Evolutionary conservation across 768 basidiomycete species (phyloP), one percentile per base, ranked within the genome.

Genomic region (Leccinum longicurvipes): DNA sequence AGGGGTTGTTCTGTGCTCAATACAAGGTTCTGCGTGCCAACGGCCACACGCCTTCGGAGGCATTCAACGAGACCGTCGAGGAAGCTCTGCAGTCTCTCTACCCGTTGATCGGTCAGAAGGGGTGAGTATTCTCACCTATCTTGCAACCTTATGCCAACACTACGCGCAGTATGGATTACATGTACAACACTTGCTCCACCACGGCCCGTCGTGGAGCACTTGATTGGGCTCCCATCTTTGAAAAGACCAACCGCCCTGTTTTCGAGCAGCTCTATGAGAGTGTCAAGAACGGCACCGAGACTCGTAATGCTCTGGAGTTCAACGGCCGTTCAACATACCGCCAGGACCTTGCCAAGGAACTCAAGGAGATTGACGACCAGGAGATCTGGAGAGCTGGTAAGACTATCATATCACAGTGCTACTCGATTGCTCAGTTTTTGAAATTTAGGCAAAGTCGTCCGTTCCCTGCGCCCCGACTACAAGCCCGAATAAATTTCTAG

Each of bases 31-130:
- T 97, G 67, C 92, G 94, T 70, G 90, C 88, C 70, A 96, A 96
- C 71, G 94, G 94, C 54, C 97, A 99, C 82, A 79, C 85, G 4
- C 97, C 97, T 52, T 98, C 96, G 42, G 97, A 99, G 73, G 95
- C 95, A 48, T 98, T 99, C 86, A 98, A 99, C 76, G 97, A 99
- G 81, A 98, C 97, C 57, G 97, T 98, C 59, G 97, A 98, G 76
- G 97, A 98, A 78, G 97, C 97, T n/a, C 98, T 96, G 42, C 95
- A 99, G 72, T 96, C 93, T 36, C 85, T 99, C 60, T 98, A 92
- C 81, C 97, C 97, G 57, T 75, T 99, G 73, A 93, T 99, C 67
- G 97, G 96, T 63, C 82, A 88, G 68, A 89, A 97, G 72, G 94
- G 93, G 88, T 91, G 72, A 53, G 85, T 69, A 7, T 52, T 31